A percentile compares a stretch with the other conserved stretches of the same genome.
phyloP scores from a whole-genome alignment of 805 yeast species.

The Lachancea nothofagi region DNA sequence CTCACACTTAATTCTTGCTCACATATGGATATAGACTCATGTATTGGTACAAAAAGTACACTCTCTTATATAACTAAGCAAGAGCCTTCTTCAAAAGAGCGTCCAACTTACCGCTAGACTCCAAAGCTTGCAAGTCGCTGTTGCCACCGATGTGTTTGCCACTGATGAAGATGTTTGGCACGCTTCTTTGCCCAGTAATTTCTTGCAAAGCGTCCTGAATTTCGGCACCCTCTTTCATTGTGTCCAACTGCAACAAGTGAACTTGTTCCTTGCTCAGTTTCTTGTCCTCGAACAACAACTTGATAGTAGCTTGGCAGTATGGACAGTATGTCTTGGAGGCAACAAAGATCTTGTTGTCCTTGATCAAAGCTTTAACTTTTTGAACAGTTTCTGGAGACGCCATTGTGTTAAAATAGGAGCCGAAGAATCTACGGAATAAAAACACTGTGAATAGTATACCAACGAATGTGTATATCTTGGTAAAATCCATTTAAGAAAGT shows the following conservation, averaged over 20 bases:
- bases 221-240: slow-evolving; percentile 68
- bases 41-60: not conserved
- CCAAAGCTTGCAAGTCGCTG: slow-evolving; percentile 75
- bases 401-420: slow-evolving; percentile 30
- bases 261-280: slow-evolving; percentile 42
- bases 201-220: slow-evolving; percentile 73
- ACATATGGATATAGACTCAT: not conserved
- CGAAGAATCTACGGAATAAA: slow-evolving; percentile 9
- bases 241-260: slow-evolving; percentile 37
- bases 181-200: slow-evolving; percentile 86
- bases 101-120: slow-evolving; percentile 55
- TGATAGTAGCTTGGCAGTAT: slow-evolving; percentile 46
- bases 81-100: slow-evolving; percentile 27
- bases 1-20: no score
- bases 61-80: not conserved
- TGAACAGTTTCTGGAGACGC: slow-evolving; percentile 53
- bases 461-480: not conserved
- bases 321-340: slow-evolving; percentile 81
- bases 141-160: slow-evolving; percentile 96
- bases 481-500: not conserved
- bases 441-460: slow-evolving; percentile 8
- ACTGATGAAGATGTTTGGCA: slow-evolving; percentile 84
- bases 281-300: slow-evolving; percentile 35
- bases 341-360: slow-evolving; percentile 61
- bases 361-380: slow-evolving; percentile 60